Evolutionary conservation across 148 eudicot genomes (phyloP), one percentile per base, ranked within the genome.

Genomic region (Suaeda aralocaspica): DNA sequence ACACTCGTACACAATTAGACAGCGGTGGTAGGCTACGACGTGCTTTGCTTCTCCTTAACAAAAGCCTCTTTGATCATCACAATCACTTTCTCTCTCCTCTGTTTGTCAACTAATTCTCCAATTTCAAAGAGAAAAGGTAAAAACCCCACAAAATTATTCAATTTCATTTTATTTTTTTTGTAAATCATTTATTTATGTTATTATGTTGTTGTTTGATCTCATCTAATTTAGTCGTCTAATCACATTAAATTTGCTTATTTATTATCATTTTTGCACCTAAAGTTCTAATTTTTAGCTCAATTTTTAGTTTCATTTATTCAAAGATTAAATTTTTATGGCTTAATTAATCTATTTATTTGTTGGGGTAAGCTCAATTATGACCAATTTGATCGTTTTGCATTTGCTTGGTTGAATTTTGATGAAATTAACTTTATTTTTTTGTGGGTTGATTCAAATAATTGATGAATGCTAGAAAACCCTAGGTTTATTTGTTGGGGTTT

Each of bases 11-110:
- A n/a, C n/a, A n/a, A n/a, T n/a, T n/a, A n/a, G n/a, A n/a, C 41
- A 29, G n/a, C 62, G 62, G 62, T 29, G 62, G 62, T 31, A n/a
- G n/a, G n/a, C n/a, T 6, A 28, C 62, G 34, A 58, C 62, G 62
- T 58, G 62, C 36, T 28, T 12, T 18, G 62, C 36, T 26, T 58
- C 36, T 13, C n/a, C 36, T 24, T 9, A 0, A 18, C 56, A 26
- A 53, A 24, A 22, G 34, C 34, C 41, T 36, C 62, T 58, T 58
- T 58, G 36, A 58, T 58, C 34, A 58, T 29, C 62, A 58, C 1
- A 0, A 13, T 58, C 29, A 9, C 13, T 22, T 53, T 53, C 26
- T 53, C 28, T 22, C 28, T 53, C 58, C 29, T 53, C 58, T n/a
- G 2, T 53, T 22, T n/a, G 24, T 22, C 58, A 53, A 14, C 29